Base-by-base conservation (phyloP, 225 moss, liverwort and hornwort species). In the Ulota crispa region DNA sequence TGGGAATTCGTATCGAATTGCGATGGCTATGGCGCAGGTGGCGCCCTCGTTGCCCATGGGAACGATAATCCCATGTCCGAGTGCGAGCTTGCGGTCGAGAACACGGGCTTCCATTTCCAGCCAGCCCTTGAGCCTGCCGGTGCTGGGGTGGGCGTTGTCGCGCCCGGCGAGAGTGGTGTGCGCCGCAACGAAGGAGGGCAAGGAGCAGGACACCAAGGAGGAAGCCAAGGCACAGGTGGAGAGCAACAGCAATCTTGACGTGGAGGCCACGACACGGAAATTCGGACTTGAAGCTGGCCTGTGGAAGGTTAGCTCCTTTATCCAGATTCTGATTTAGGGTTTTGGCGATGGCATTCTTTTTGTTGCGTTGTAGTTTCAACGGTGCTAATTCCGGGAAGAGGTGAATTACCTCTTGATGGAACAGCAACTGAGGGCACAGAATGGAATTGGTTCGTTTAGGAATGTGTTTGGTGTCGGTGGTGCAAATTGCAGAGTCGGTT, bases 231-330 rank as follows among this genome's bases (percentile, higher is more conserved):
- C 71, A 64, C 70, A 52, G 55, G 80, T 70, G 77, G 86, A 88
- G 75, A 80, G 80, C 26, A 13, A n/a, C 21, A 52, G 11, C 23
- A 54, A 80, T 52, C 30, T 70, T 50, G 94, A 95, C 45, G 92
- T 75, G 8, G 95, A 96, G 45, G 75, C 82, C 45, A 88, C 91
- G 20, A 93, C 99, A 2, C 93, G 90, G 74, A 99, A 99, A 83
- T 89, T 82, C 73, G 99, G 99, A 59, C 88, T 99, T 36, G 99
- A 99, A 90, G 96, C 96, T 32, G 96, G 99, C 42, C 94, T 99
- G 8, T 99, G 94, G 99, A 93, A 96, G 92, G 98, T 98, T 45
- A 20, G 84, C 63, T 72, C 32, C 31, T 39, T 8, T 34, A 59
- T 11, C 3, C 3, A 41, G 24, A 65, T 61, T 52, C n/a, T 34